Evolutionary conservation across 2,329 filamentous ascomycete species (phyloP).

Genomic region (Aureobasidium musti): DNA sequence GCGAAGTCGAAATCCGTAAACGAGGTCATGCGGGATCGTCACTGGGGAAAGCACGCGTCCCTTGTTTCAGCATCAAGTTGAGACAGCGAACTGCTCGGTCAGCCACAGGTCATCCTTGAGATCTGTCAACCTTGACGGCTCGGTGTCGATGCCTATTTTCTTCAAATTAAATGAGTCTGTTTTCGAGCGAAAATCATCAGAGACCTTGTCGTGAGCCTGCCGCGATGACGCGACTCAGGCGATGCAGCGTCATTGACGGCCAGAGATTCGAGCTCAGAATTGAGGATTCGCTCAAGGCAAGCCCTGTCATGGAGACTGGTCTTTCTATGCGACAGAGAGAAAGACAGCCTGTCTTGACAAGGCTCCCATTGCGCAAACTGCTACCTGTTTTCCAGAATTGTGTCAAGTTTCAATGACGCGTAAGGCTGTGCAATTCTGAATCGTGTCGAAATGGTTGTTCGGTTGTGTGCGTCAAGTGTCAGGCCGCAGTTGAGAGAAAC

Average conservation of each 20-base stretch:
- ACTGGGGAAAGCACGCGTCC: conserved; percentile 13
- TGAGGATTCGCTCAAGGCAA: background rate
- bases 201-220: background rate
- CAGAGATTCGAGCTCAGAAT: background rate
- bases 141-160: conserved; percentile 26
- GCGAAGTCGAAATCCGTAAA: background rate
- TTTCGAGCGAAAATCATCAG: background rate
- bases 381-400: background rate
- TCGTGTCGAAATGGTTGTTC: background rate
- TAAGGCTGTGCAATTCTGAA: background rate
- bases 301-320: background rate
- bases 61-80: conserved; percentile 8
- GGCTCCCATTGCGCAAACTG: background rate
- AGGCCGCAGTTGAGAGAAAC: background rate
- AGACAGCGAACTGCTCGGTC: conserved; percentile 24
- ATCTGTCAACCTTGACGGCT: conserved; percentile 10
- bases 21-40: conserved; percentile 10
- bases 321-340: background rate
- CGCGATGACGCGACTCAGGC: background rate
- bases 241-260: background rate
- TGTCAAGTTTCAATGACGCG: background rate
- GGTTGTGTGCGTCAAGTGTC: background rate
- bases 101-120: background rate
- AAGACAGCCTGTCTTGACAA: background rate
- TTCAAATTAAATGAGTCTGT: conserved; percentile 10